Base-by-base conservation (phyloP, 2,329 filamentous ascomycete genomes). In the Shiraia bambusicola region DNA sequence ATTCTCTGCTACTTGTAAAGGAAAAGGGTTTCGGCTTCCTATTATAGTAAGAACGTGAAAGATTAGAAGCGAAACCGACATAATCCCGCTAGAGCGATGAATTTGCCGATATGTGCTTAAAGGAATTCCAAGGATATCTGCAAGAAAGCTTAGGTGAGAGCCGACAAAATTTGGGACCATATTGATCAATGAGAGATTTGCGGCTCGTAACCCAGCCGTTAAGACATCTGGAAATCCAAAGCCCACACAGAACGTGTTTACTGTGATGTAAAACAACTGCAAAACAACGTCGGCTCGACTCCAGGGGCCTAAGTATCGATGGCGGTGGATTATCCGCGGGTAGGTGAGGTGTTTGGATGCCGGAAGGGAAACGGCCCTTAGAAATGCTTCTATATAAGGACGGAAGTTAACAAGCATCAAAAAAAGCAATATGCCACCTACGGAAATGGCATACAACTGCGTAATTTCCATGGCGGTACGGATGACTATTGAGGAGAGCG, bases 321-420 rank as follows among this genome's bases (percentile, higher is more conserved):
- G n/a, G n/a, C n/a, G n/a, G n/a, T n/a, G n/a, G n/a, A n/a, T n/a
- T n/a, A n/a, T n/a, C n/a, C n/a, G n/a, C n/a, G n/a, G n/a, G n/a
- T n/a, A n/a, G n/a, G n/a, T n/a, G n/a, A n/a, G n/a, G n/a, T n/a
- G n/a, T n/a, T n/a, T n/a, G n/a, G n/a, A n/a, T n/a, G n/a, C n/a
- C n/a, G n/a, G n/a, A n/a, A n/a, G n/a, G n/a, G 36, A 45, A 40
- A 36, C 31, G 27, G 42, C 42, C 37, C 26, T 40, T 40, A 45
- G 26, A 31, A 45, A n/a, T n/a, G n/a, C n/a, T n/a, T n/a, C n/a
- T n/a, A n/a, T n/a, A n/a, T n/a, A 40, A 35, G 36, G 27, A 40
- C 36, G 31, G 31, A 36, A 34, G 35, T 36, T 45, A 35, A 45
- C 11, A 40, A 45, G 35, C 22, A 45, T 34, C n/a, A 45, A 36